A percentile compares a stretch with the other conserved stretches of the same genome.
phyloP scores from a whole-genome alignment of 495 filamentous ascomycete species.

The Talaromyces thailandensis region DNA sequence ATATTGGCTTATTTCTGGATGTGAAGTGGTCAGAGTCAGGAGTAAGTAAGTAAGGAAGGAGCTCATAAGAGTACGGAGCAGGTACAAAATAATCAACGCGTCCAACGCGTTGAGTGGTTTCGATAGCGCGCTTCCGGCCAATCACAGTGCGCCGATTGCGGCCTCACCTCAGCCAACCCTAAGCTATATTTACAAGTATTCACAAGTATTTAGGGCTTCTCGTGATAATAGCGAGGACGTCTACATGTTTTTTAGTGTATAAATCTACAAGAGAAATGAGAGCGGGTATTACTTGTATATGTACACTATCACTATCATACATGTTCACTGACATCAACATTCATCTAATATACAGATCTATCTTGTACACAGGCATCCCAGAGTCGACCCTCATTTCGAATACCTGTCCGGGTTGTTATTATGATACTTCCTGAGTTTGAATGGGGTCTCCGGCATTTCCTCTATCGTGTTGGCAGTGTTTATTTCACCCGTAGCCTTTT shows the following conservation, averaged over 20 bases:
- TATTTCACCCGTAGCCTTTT: not conserved
- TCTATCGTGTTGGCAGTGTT: not conserved
- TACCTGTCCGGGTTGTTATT: not conserved
- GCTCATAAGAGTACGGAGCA: no score
- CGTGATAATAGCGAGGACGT: no score
- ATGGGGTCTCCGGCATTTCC: not conserved
- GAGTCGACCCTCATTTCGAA: not conserved
- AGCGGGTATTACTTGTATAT: not conserved
- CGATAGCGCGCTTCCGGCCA: not conserved
- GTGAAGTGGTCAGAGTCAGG: not conserved
- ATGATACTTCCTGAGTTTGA: not conserved
- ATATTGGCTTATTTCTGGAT: not conserved
- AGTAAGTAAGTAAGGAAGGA: not conserved
- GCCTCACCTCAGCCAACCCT: not conserved
- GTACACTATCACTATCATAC: not conserved
- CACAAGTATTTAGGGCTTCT: not conserved
- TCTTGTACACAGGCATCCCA: not conserved
- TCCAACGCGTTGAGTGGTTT: constrained; percentile 7
- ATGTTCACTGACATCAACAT: not conserved
- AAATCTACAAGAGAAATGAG: not conserved
- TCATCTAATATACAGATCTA: not conserved
- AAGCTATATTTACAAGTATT: no score
- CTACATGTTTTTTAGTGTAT: no score
- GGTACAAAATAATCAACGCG: constrained; percentile 1
- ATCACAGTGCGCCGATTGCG: not conserved